phyloP scores from a whole-genome alignment of 768 basidiomycete genomes.

The Mycena alexandri region DNA sequence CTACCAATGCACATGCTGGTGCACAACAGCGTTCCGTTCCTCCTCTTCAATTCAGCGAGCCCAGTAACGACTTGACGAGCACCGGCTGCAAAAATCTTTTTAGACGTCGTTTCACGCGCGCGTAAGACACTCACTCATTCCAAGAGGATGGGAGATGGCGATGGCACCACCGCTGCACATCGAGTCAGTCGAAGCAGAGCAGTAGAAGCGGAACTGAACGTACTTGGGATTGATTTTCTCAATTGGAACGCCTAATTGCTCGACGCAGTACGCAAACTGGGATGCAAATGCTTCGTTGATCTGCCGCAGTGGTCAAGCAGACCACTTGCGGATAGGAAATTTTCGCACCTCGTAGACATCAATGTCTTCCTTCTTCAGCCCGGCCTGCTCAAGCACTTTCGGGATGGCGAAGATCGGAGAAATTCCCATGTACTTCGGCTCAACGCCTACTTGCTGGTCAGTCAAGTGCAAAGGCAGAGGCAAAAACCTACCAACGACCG shows the following conservation, averaged over 20 bases:
- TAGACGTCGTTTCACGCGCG: conserved; percentile 25
- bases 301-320: conserved; percentile 49
- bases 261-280: conserved; percentile 93
- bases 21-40: conserved; percentile 76
- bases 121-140: conserved; percentile 78
- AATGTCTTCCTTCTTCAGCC: conserved; percentile 78
- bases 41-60: conserved; percentile 83
- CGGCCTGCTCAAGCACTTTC: conserved; percentile 70
- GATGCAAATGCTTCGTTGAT: conserved; percentile 95
- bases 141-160: conserved; percentile 84
- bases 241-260: conserved; percentile 80
- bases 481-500: conserved; percentile 74
- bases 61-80: conserved; percentile 90
- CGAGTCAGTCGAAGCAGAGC: conserved; percentile 1
- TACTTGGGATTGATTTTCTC: conserved; percentile 90
- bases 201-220: conserved; percentile 42
- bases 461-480: background rate
- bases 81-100: conserved; percentile 66
- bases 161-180: conserved; percentile 86
- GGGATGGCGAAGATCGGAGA: conserved; percentile 80
- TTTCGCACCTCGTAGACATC: conserved; percentile 79
- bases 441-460: conserved; percentile 64
- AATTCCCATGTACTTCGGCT: conserved; percentile 85
- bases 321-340: background rate
- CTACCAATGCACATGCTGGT: conserved; percentile 86